Percentiles rank a stretch among this genome's conserved stretches.
Conservation (phyloP, 495 filamentous ascomycete genomes). For the Penicillium robsamsonii region DNA sequence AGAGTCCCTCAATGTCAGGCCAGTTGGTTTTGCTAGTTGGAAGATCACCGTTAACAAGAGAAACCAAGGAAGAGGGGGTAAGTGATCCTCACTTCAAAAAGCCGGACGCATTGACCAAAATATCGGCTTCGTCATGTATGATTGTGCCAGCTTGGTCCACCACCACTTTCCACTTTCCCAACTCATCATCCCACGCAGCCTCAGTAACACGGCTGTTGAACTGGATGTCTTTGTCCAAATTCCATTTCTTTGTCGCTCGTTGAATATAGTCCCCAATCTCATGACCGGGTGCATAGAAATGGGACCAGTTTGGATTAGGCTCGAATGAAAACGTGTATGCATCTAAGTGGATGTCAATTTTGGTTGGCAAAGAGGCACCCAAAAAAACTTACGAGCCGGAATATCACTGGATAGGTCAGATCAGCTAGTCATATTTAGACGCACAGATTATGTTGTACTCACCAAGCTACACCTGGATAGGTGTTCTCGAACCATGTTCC, state of each 20-base stretch:
- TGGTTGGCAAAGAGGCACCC: not conserved
- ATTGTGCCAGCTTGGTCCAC: conserved; percentile 28
- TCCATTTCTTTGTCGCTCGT: conserved; percentile 50
- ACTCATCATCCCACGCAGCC: conserved; percentile 47
- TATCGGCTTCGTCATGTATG: conserved; percentile 27
- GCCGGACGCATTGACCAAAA: conserved; percentile 50
- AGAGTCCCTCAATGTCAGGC: conserved; percentile 50
- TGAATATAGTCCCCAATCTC: conserved; percentile 63
- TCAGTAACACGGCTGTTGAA: conserved; percentile 43
- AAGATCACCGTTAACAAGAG: not conserved
- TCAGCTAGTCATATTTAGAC: not conserved
- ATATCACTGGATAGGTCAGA: conserved; percentile 16
- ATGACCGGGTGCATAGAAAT: conserved; percentile 52
- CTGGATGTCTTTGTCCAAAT: conserved; percentile 48
- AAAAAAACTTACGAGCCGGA: conserved; percentile 11
- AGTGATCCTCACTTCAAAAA: conserved; percentile 36
- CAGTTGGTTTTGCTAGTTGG: conserved; percentile 36
- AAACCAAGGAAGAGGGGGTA: not conserved
- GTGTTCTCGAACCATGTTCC: conserved; percentile 44
- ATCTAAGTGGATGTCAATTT: conserved; percentile 5
- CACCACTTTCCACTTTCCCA: conserved; percentile 44
- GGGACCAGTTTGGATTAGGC: conserved; percentile 59
- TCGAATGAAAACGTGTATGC: conserved; percentile 53
- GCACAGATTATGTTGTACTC: not conserved
- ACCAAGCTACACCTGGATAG: conserved; percentile 36